Base-by-base conservation (phyloP, 176 grass and related monocot genomes). In the Zea luxurians region DNA sequence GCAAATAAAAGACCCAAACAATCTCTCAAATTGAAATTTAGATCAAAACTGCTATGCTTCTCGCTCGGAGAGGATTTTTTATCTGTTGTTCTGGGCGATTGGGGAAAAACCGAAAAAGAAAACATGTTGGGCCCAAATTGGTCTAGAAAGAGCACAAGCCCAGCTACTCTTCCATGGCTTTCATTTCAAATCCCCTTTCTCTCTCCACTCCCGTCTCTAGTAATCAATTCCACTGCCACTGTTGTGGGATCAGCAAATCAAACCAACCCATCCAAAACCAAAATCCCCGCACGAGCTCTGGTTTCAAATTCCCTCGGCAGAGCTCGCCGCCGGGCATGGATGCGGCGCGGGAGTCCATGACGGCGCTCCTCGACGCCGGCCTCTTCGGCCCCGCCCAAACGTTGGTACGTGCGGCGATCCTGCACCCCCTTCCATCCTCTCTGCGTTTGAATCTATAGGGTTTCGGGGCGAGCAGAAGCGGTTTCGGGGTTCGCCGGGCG, bases 341-440 rank as follows among this genome's bases (percentile, higher is more conserved):
- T 48, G 74, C 85, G 52, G 82, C 85, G 40, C 87, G 91, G 83
- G 95, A 98, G 75, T 90, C 90, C 47, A 98, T 98, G 89, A 70
- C 85, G 66, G 65, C 88, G 48, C 91, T 98, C 76, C 87, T 92
- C 68, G 89, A 94, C 63, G 93, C 91, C 52, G 88, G 83, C 85
- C 89, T 98, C 81, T 90, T 85, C 85, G 74, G 84, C 58, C 94
- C 89, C 21, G 91, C 95, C 65, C 91, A 98, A 61, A 88, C 93
- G 16, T 83, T 97, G 77, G 95, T 97, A 71, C 13, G 58, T 64
- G 76, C 18, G n/a, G 48, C 37, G 18, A 57, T 1, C 45, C 16
- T 18, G 18, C 20, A 37, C 38, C 18, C 6, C 72, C 9, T 44
- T 7, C 37, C 53, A 18, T 55, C n/a, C 54, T 58, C 54, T 7